phyloP scores from a whole-genome alignment of 1,139 yeast genomes.

The Candida glucosophila region DNA sequence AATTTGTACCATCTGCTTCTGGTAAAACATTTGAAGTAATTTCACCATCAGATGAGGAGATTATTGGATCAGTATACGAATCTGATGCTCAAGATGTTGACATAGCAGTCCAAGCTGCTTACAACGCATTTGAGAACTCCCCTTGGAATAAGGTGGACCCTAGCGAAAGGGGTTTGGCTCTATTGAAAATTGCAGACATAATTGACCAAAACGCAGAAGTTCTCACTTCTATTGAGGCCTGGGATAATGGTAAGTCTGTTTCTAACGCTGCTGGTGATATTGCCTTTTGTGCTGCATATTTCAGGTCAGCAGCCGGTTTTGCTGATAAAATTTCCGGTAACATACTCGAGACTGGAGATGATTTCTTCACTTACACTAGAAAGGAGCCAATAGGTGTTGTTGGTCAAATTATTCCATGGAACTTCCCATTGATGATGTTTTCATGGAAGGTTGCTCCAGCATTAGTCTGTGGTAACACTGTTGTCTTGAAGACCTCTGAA shows the following conservation, averaged over 20 bases:
- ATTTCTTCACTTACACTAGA: constrained; percentile 51
- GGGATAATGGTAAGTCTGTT: constrained; percentile 76
- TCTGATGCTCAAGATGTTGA: constrained; percentile 68
- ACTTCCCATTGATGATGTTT: constrained; percentile 78
- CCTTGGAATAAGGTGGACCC: constrained; percentile 30
- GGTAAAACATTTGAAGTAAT: constrained; percentile 55
- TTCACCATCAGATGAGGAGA: constrained; percentile 62
- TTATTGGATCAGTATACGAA: constrained; percentile 55
- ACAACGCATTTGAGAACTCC: constrained; percentile 49
- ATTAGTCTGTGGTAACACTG: constrained; percentile 71
- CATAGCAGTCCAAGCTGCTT: constrained; percentile 72
- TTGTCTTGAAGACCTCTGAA: constrained; percentile 76
- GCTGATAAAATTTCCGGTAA: constrained; percentile 73
- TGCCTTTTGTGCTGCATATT: constrained; percentile 49
- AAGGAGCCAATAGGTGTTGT: constrained; percentile 72
- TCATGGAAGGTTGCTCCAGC: constrained; percentile 86
- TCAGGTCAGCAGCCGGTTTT: constrained; percentile 77
- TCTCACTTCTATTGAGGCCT: constrained; percentile 61
- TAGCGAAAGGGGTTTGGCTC: constrained; percentile 41
- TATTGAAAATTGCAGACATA: constrained; percentile 55
- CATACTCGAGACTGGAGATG: constrained; percentile 52
- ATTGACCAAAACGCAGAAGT: constrained; percentile 52
- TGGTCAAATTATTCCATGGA: constrained; percentile 84
- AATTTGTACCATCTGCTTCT: constrained; percentile 21
- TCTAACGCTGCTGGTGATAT: constrained; percentile 48